Evolutionary conservation across 768 basidiomycete species (phyloP).

Genomic region (Nidula microcarpa): DNA sequence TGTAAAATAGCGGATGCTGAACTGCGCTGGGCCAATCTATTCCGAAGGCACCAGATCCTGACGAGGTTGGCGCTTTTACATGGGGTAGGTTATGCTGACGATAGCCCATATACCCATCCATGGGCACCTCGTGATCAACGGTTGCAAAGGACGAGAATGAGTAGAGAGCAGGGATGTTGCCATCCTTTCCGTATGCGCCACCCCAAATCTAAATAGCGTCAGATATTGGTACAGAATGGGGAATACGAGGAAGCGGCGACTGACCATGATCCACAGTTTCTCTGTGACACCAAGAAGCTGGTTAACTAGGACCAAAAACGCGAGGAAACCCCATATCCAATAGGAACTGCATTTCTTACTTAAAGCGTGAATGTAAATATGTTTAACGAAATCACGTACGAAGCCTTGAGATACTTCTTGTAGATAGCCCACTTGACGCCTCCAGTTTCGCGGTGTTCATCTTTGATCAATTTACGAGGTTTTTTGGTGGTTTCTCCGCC

Average conservation of each 20-base stretch:
- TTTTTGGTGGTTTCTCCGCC: conserved; percentile 42
- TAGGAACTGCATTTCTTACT: conserved; percentile 36
- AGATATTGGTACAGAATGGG: neutral
- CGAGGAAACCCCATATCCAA: conserved; percentile 60
- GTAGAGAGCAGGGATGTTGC: conserved; percentile 12
- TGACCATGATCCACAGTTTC: conserved; percentile 75
- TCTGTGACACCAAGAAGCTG: conserved; percentile 54
- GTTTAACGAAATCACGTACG: conserved; percentile 26
- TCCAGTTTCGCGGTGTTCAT: conserved; percentile 78
- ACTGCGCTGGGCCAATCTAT: conserved; percentile 45
- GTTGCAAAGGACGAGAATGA: conserved; percentile 31
- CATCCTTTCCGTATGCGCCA: conserved; percentile 44
- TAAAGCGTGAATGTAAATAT: neutral
- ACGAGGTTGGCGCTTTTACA: conserved; percentile 10
- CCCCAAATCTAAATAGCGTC: conserved; percentile 52
- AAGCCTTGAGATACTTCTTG: conserved; percentile 68
- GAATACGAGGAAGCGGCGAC: neutral
- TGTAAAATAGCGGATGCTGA: conserved; percentile 67
- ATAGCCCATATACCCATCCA: conserved; percentile 26
- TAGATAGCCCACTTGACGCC: conserved; percentile 79
- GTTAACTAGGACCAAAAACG: conserved; percentile 42
- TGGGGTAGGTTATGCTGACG: conserved; percentile 12
- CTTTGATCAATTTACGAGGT: conserved; percentile 72
- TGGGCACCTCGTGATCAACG: conserved; percentile 30
- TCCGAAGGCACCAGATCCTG: conserved; percentile 16